These are phyloP conservation scores for Teunomyces cretensis DNA, from an alignment of 805 yeast species.

Conservation along the genomic window DNA sequence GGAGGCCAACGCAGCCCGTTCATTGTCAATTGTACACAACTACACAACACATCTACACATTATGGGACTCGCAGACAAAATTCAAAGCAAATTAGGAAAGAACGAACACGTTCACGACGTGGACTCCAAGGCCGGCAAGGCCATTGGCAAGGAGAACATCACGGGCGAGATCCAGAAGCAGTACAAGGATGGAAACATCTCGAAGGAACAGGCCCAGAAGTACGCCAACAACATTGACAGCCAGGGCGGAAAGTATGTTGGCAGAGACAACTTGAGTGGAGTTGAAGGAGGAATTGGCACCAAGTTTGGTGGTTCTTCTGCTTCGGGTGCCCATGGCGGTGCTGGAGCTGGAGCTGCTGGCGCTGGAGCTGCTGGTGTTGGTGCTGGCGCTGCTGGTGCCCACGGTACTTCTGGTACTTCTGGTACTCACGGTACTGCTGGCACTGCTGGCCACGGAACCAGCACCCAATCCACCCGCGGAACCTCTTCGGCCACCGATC, in stretches of 20 bases:
- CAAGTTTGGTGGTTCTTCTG: slow-evolving; percentile 12
- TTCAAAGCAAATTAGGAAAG: slow-evolving; percentile 26
- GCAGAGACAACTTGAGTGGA: slow-evolving; percentile 16
- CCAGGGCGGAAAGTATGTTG: slow-evolving; percentile 14
- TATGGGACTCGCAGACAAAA: slow-evolving; percentile 41
- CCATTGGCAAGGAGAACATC: slow-evolving; percentile 27
- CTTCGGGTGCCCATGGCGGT: slow-evolving; percentile 6
- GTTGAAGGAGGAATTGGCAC: slow-evolving; percentile 28
- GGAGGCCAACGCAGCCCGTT: neutral
- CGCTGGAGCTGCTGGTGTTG: slow-evolving; percentile 8
- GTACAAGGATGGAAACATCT: slow-evolving; percentile 28
- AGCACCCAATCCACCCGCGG: neutral
- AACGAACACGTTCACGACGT: slow-evolving; percentile 25
- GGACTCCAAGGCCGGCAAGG: slow-evolving; percentile 31
- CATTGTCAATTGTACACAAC: neutral
- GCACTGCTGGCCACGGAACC: slow-evolving; percentile 13
- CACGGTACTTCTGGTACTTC: slow-evolving; percentile 5
- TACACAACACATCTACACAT: slow-evolving; percentile 4
- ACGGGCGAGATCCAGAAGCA: slow-evolving; percentile 28
- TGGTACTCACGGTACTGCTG: slow-evolving; percentile 16
- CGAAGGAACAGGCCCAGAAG: slow-evolving; percentile 27
- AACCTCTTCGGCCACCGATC: too few species aligned
- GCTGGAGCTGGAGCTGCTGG: slow-evolving; percentile 10
- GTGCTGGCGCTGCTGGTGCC: slow-evolving; percentile 3
- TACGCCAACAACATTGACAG: slow-evolving; percentile 29